Evolutionary conservation across 495 filamentous ascomycete species (phyloP).

Genomic region (Daldinia childiae): DNA sequence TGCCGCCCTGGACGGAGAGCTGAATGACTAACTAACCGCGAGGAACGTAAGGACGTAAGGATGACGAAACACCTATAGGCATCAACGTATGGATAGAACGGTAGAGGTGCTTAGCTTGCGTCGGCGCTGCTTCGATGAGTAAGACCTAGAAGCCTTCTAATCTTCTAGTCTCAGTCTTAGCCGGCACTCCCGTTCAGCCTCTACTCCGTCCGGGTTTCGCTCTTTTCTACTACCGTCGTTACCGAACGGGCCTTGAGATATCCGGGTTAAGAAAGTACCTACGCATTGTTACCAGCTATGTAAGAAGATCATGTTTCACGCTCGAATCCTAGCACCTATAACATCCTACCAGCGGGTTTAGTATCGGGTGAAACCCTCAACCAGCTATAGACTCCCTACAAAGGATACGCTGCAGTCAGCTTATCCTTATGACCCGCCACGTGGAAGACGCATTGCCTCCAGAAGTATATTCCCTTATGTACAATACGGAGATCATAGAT

Average conservation of each 20-base stretch:
- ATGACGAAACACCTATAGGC: background rate
- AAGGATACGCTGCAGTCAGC: constrained; percentile 31
- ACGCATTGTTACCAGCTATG: background rate
- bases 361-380: background rate
- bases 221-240: constrained; percentile 8
- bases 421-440: constrained; percentile 26
- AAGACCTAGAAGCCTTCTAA: constrained; percentile 4
- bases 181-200: background rate
- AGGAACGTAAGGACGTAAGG: background rate
- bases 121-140: constrained; percentile 1
- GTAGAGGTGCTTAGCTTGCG: background rate
- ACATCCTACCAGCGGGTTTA: background rate
- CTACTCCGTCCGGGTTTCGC: background rate
- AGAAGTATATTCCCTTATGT: background rate
- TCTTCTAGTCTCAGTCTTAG: background rate
- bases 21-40: constrained; percentile 2
- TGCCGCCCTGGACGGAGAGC: constrained; percentile 10
- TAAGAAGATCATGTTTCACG: background rate
- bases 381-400: background rate
- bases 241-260: background rate
- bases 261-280: constrained; percentile 1
- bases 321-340: constrained; percentile 12
- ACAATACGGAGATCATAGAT: background rate
- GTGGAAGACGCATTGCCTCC: constrained; percentile 32
- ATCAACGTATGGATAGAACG: background rate